These are phyloP conservation scores for Filobasidium floriforme DNA, from an alignment of 768 basidiomycete genomes.

Conservation along the genomic window DNA sequence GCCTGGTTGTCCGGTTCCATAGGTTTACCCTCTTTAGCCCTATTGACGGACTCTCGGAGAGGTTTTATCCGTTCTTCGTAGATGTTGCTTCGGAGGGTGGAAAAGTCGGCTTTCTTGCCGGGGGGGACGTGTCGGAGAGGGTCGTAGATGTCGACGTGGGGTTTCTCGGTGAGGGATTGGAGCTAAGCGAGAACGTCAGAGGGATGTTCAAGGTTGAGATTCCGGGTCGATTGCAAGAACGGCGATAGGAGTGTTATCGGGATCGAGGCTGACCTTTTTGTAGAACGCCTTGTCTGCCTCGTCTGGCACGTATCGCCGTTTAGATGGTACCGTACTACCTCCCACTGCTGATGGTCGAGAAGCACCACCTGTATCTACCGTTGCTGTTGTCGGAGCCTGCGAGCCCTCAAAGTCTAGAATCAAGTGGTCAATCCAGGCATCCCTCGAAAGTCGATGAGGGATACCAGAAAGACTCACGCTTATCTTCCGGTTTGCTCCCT, in stretches of 20 bases:
- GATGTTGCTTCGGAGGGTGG: constrained; percentile 12
- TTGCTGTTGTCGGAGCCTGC: background rate
- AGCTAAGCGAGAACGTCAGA: background rate
- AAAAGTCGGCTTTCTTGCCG: constrained; percentile 10
- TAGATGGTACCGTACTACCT: constrained; percentile 35
- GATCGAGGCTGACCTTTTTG: constrained; percentile 55
- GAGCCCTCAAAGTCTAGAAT: constrained; percentile 38
- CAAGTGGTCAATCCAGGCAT: constrained; percentile 16
- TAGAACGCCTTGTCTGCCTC: constrained; percentile 71
- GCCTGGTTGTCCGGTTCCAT: background rate
- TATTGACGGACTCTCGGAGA: constrained; percentile 7
- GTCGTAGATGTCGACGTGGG: constrained; percentile 1
- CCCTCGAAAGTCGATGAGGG: background rate
- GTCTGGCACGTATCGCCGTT: constrained; percentile 73
- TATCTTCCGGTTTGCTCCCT: constrained; percentile 52
- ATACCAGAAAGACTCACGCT: constrained; percentile 40
- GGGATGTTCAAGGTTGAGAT: background rate
- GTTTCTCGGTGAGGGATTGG: constrained; percentile 1
- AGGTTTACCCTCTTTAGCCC: constrained; percentile 16
- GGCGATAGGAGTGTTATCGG: no score
- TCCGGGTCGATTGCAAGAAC: background rate
- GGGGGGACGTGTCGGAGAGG: constrained; percentile 25
- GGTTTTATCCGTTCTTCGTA: constrained; percentile 18
- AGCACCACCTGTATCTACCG: background rate
- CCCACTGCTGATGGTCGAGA: background rate